Conservation (phyloP, 78 protist genomes). For the Dictyostelium discoideum region DNA sequence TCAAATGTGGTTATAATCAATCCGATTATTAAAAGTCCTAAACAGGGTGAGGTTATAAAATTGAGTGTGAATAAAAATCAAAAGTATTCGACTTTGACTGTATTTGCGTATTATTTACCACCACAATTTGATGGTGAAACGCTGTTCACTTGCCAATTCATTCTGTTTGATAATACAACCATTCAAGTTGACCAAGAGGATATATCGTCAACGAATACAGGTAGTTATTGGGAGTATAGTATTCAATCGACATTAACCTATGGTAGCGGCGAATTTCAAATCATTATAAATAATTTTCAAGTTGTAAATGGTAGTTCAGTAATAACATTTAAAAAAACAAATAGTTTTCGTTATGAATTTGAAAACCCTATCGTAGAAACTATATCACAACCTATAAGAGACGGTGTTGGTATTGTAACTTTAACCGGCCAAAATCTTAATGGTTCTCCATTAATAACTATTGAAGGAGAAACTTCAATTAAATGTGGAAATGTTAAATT, state of each 20-base stretch:
- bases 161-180: not conserved
- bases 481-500: not conserved
- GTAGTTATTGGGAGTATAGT: not conserved
- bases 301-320: not conserved
- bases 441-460: not conserved
- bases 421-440: not conserved
- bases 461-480: not conserved
- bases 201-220: not conserved
- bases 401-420: not conserved
- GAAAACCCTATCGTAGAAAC: not conserved
- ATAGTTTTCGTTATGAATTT: not conserved
- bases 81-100: not conserved
- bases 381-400: not conserved
- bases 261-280: not conserved
- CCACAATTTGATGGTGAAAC: not conserved
- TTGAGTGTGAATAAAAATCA: not conserved
- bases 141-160: not conserved
- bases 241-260: not conserved
- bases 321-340: not conserved
- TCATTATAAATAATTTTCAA: not conserved
- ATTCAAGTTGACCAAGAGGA: not conserved
- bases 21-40: not conserved
- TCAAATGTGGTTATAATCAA: not conserved
- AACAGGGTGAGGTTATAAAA: too few species aligned
- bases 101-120: not conserved